These are phyloP conservation scores for Fulvia fulva DNA, from an alignment of 2,329 filamentous ascomycete genomes.

Conservation along the genomic window DNA sequence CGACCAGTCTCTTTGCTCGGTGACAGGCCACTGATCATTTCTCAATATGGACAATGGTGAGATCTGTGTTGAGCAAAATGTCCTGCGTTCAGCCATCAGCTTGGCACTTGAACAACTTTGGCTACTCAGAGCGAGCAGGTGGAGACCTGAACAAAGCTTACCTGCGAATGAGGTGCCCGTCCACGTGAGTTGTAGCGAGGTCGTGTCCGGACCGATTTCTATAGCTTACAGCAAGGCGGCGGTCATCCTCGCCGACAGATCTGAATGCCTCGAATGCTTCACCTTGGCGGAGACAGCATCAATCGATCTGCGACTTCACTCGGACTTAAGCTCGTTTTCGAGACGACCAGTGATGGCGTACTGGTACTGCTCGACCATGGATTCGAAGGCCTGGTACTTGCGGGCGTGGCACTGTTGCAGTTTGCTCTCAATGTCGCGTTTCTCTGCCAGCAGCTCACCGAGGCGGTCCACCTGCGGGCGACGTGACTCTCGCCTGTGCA, in stretches of 20 bases:
- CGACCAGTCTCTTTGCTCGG: too few relatives aligned
- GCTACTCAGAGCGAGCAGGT: neutral
- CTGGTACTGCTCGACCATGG: constrained; percentile 18
- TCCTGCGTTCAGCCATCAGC: neutral
- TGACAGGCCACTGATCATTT: neutral
- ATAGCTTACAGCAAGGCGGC: neutral
- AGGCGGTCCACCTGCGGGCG: constrained; percentile 23
- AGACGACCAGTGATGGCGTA: constrained; percentile 18
- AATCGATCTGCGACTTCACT: neutral
- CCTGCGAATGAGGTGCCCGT: too few relatives aligned
- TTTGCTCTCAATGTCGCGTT: constrained; percentile 15
- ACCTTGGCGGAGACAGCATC: neutral
- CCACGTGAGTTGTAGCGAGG: neutral
- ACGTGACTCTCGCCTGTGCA: constrained; percentile 2
- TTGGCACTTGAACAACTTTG: neutral
- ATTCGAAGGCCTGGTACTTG: constrained; percentile 11
- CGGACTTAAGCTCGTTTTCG: neutral
- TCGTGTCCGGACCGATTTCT: neutral
- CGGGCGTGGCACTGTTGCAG: constrained; percentile 11
- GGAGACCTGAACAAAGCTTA: neutral
- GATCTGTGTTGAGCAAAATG: neutral
- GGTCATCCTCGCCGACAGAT: neutral
- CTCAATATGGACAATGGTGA: neutral
- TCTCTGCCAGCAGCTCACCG: constrained; percentile 19
- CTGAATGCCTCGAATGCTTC: neutral